These are phyloP conservation scores for Yamadazyma insecticola DNA, from an alignment of 805 yeast species.

Conservation along the genomic window DNA sequence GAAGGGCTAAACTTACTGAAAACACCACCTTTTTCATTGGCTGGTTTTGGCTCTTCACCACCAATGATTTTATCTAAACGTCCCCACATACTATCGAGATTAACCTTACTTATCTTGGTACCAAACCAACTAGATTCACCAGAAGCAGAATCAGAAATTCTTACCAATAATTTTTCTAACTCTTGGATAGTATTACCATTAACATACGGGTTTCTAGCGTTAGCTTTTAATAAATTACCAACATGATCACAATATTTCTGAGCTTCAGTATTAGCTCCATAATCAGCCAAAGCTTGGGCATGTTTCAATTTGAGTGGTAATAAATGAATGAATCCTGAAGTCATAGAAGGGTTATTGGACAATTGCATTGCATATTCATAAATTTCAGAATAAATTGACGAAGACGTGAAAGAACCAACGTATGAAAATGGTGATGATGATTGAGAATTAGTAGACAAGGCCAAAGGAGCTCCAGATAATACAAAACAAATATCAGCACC, in stretches of 20 bases:
- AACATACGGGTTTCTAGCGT: conserved; percentile 26
- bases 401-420: conserved; percentile 28
- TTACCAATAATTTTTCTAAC: conserved; percentile 36
- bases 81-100: conserved; percentile 83
- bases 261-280: conserved; percentile 54
- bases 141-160: conserved; percentile 40
- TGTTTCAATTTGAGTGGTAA: conserved; percentile 60
- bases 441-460: no score
- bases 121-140: conserved; percentile 72
- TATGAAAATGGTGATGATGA: conserved; percentile 10
- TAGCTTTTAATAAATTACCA: conserved; percentile 16
- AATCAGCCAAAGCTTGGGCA: conserved; percentile 66
- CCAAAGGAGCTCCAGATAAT: conserved; percentile 40
- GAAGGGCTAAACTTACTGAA: conserved; percentile 70
- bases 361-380: conserved; percentile 51
- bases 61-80: conserved; percentile 87
- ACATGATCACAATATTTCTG: conserved; percentile 59
- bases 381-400: conserved; percentile 55
- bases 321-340: conserved; percentile 47
- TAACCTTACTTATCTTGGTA: conserved; percentile 47
- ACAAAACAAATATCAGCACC: conserved; percentile 45
- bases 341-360: conserved; percentile 4
- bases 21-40: conserved; percentile 51
- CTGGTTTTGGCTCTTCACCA: conserved; percentile 52
- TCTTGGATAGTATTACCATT: conserved; percentile 19